A percentile compares a stretch with the other conserved stretches of the same genome.
These are phyloP conservation scores for Nitzschia sp. DNA, from an alignment of 108 stramenopile species.

Conservation along the genomic window DNA sequence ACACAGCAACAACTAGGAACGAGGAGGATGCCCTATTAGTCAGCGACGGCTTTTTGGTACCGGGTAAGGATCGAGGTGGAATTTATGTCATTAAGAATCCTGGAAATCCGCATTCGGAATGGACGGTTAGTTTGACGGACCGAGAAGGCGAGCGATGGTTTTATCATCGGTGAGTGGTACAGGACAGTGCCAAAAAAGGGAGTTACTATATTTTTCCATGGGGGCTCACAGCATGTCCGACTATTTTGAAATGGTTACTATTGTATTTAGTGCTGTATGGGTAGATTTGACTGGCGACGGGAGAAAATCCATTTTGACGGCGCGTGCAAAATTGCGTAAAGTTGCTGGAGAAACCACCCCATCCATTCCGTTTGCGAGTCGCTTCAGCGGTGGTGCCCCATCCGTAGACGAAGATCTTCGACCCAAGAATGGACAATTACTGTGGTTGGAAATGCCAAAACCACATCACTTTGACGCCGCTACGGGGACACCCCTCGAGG, in stretches of 20 bases:
- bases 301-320: slow-evolving; percentile 85
- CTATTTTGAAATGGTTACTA: not conserved
- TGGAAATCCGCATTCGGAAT: slow-evolving; percentile 52
- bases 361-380: not conserved
- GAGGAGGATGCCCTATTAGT: slow-evolving; percentile 77
- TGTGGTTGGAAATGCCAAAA: slow-evolving; percentile 85
- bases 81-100: slow-evolving; percentile 86
- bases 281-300: slow-evolving; percentile 90
- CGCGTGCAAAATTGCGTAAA: slow-evolving; percentile 73
- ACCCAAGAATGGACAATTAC: slow-evolving; percentile 67
- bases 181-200: not conserved
- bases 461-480: slow-evolving; percentile 61
- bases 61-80: slow-evolving; percentile 92
- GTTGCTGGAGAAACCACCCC: not conserved
- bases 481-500: slow-evolving; percentile 77
- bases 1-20: not conserved
- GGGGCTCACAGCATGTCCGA: no score
- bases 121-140: slow-evolving; percentile 66
- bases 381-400: not conserved
- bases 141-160: slow-evolving; percentile 74
- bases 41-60: slow-evolving; percentile 94
- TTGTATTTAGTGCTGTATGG: slow-evolving; percentile 72
- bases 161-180: slow-evolving; percentile 72
- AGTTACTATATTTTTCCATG: no score
- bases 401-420: slow-evolving; percentile 22